A percentile compares a stretch with the other conserved stretches of the same genome.
phyloP scores from a whole-genome alignment of 768 basidiomycete genomes.

The Daedalea quercina region DNA sequence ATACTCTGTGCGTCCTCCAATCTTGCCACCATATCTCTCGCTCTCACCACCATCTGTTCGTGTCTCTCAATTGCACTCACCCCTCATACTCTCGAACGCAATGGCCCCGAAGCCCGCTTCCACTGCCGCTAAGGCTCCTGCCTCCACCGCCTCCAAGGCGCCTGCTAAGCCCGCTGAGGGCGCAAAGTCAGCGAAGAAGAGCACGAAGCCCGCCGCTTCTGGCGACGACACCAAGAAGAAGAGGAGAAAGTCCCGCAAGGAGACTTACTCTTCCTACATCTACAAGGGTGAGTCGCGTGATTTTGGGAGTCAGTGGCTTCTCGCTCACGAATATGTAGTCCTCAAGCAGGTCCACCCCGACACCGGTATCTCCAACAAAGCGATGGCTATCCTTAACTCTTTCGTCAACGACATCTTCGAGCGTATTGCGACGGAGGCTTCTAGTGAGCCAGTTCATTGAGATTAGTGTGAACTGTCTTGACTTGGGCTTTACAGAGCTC shows the following conservation, averaged over 20 bases:
- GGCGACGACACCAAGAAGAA: slow-evolving; percentile 70
- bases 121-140: slow-evolving; percentile 78
- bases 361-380: slow-evolving; percentile 98
- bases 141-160: slow-evolving; percentile 58
- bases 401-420: slow-evolving; percentile 96
- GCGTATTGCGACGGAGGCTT: slow-evolving; percentile 85
- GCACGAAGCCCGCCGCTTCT: slow-evolving; percentile 42
- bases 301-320: neutral
- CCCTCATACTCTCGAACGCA: slow-evolving; percentile 6
- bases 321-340: slow-evolving; percentile 38
- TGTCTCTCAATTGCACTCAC: neutral
- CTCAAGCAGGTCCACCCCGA: slow-evolving; percentile 98
- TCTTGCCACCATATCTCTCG: slow-evolving; percentile 12
- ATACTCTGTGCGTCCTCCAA: slow-evolving; percentile 8
- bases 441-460: slow-evolving; percentile 45
- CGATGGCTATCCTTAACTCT: slow-evolving; percentile 87
- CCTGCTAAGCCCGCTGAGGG: slow-evolving; percentile 47
- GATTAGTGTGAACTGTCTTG: neutral
- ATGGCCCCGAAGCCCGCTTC: slow-evolving; percentile 77
- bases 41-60: slow-evolving; percentile 6
- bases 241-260: slow-evolving; percentile 82
- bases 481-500: slow-evolving; percentile 53
- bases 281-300: slow-evolving; percentile 63
- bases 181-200: slow-evolving; percentile 54
- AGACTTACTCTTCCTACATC: slow-evolving; percentile 93